Percentiles rank a stretch among this genome's conserved stretches.
Evolutionary conservation across 768 basidiomycete species (phyloP).

Genomic region (Cytidiella melzeri): DNA sequence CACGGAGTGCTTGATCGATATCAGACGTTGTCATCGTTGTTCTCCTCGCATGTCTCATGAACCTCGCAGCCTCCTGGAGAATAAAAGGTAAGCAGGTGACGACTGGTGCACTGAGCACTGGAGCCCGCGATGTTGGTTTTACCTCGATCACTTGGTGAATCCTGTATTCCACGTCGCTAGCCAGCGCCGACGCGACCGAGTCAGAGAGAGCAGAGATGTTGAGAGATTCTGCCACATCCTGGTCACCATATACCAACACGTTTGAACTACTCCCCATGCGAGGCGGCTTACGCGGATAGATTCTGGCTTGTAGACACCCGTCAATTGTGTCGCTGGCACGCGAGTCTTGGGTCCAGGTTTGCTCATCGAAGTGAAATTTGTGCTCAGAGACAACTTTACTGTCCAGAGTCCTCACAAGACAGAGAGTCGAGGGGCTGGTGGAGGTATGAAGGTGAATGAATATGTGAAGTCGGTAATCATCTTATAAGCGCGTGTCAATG

Average conservation of each 20-base stretch:
- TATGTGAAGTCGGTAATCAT: too few species aligned
- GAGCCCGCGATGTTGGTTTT: conserved; percentile 15
- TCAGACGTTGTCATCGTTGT: conserved; percentile 88
- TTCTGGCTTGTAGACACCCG: conserved; percentile 27
- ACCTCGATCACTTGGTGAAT: conserved; percentile 95
- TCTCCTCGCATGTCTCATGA: conserved; percentile 90
- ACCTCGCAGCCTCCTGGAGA: conserved; percentile 85
- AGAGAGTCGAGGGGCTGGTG: too few species aligned
- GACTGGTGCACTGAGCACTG: neutral
- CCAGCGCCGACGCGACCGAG: conserved; percentile 73
- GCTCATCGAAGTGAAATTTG: too few species aligned
- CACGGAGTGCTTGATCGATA: conserved; percentile 89
- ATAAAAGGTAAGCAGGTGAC: neutral
- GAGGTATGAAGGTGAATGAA: too few species aligned
- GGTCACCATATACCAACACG: conserved; percentile 6
- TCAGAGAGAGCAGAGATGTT: conserved; percentile 73
- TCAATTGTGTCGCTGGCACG: conserved; percentile 10
- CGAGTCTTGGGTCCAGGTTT: conserved; percentile 10
- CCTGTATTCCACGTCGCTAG: conserved; percentile 95
- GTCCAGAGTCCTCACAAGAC: too few species aligned
- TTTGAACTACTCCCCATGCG: conserved; percentile 8
- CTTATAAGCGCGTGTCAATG: too few species aligned
- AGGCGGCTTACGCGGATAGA: conserved; percentile 21
- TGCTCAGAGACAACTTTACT: too few species aligned
- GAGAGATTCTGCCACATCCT: conserved; percentile 92